Percentiles rank a stretch among this genome's conserved stretches.
phyloP scores from a whole-genome alignment of 2,329 filamentous ascomycete genomes.

The Zymoseptoria ardabiliae region DNA sequence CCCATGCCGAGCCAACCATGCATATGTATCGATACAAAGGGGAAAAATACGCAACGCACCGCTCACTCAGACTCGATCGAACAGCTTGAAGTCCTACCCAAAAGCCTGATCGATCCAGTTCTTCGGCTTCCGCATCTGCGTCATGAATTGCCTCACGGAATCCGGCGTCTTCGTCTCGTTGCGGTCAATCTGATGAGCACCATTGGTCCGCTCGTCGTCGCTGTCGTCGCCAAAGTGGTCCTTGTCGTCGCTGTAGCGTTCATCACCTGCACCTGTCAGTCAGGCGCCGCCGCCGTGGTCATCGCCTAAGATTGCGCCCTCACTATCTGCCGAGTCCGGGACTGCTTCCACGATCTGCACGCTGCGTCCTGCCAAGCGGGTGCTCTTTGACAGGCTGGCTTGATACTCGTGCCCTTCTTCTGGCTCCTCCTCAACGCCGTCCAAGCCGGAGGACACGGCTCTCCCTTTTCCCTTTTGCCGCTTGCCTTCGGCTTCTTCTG shows the following conservation, averaged over 20 bases:
- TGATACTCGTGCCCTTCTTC: slow-evolving; percentile 1
- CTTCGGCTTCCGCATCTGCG: slow-evolving; percentile 15
- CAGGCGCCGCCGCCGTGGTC: background rate
- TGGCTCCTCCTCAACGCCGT: slow-evolving; percentile 12
- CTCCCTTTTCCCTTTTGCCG: slow-evolving; percentile 13
- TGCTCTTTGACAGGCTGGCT: background rate
- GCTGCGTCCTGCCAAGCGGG: slow-evolving; percentile 5
- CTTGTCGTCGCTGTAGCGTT: background rate
- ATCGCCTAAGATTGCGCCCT: background rate
- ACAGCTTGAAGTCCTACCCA: slow-evolving; percentile 9
- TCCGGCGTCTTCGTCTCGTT: slow-evolving; percentile 17
- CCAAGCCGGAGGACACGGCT: slow-evolving; percentile 8
- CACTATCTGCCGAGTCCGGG: slow-evolving; percentile 2
- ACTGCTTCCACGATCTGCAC: slow-evolving; percentile 18
- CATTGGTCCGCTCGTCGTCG: background rate
- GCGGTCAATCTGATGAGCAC: slow-evolving; percentile 8
- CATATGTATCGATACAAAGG: background rate
- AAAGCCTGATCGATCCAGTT: slow-evolving; percentile 18
- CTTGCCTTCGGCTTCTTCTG: slow-evolving; percentile 7
- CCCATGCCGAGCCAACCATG: background rate
- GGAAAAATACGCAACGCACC: background rate
- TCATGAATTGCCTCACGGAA: slow-evolving; percentile 14
- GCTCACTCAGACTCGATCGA: background rate
- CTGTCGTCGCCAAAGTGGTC: background rate
- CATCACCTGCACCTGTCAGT: background rate